Percentiles rank a stretch among this genome's conserved stretches.
Evolutionary conservation across 2,329 filamentous ascomycete genomes (phyloP).

Genomic region (Diplodia corticola): DNA sequence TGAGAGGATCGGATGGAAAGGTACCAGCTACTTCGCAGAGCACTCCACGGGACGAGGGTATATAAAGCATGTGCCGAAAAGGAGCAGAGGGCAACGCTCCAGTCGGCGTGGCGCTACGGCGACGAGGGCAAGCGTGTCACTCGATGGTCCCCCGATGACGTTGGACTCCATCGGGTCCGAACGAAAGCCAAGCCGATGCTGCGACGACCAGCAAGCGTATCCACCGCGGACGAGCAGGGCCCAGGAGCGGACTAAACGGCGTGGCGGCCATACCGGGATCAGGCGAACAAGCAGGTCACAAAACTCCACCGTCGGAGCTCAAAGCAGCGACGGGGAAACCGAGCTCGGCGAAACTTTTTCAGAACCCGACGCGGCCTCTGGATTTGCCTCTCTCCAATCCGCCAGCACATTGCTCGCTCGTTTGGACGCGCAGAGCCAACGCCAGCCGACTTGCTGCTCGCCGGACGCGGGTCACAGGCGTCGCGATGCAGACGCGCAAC

Average conservation of each 20-base stretch:
- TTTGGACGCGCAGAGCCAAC: neutral
- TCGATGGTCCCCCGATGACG: constrained; percentile 22
- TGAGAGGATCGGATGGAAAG: neutral
- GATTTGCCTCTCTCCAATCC: neutral
- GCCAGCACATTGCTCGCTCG: neutral
- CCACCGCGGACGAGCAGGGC: constrained; percentile 11
- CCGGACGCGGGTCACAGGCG: neutral
- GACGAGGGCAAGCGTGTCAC: constrained; percentile 11
- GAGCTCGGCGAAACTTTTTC: neutral
- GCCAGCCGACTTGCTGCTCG: neutral
- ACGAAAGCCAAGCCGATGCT: constrained; percentile 10
- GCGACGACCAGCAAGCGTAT: constrained; percentile 12
- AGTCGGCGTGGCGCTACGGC: neutral
- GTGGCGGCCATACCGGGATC: constrained; percentile 9
- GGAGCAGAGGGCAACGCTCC: neutral
- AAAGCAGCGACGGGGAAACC: constrained; percentile 2
- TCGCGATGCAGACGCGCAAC: neutral
- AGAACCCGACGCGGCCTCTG: neutral
- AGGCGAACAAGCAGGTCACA: constrained; percentile 5
- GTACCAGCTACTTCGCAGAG: constrained; percentile 1
- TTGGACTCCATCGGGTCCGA: constrained; percentile 21
- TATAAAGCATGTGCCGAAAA: constrained; percentile 8
- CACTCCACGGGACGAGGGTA: constrained; percentile 4
- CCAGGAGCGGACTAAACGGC: constrained; percentile 11
- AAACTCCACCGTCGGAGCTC: constrained; percentile 1